Base-by-base conservation (phyloP, 345 rosid species). In the Syzygium aqueum region DNA sequence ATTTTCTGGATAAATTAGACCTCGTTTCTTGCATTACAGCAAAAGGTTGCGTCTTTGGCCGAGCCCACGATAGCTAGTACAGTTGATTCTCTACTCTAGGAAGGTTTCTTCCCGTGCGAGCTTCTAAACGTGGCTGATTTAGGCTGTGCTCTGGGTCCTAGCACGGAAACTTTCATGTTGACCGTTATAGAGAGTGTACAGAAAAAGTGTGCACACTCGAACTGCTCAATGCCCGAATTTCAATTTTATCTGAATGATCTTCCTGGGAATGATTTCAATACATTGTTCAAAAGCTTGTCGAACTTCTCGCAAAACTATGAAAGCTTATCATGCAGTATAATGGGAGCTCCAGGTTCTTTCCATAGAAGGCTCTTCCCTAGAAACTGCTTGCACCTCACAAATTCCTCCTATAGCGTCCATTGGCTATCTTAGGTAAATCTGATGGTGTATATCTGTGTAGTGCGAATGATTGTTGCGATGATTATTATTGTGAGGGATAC, bases 361-460 rank as follows among this genome's bases (percentile, higher is more conserved):
- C 57, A 89, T 78, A 91, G 88, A 3, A 28, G 89, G 63, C 84
- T 89, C 54, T 91, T 86, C 77, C 90, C 90, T 6, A 17, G 22
- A 11, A 53, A 86, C 53, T 59, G 53, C 54, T 6, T 88, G 86
- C 86, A 87, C 84, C 84, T 89, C 4, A 77, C 87, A 28, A 88
- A 89, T 63, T 91, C 92, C 52, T 84, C 89, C 1, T 86, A 84
- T 19, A 12, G 86, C 84, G 87, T 51, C 52, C 92, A 91, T 25
- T 89, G 91, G 91, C 90, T 91, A n/a, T 89, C 92, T n/a, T 50
- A 77, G 92, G 85, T 87, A 11, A 50, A 85, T 84, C 1, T 27
- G 49, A 86, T 84, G 11, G 78, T 37, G 33, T 30, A 17, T 8
- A 8, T 67, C 73, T n/a, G 92, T 86, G 86, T 4, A 50, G 87